phyloP scores from a whole-genome alignment of 495 filamentous ascomycete genomes.

The Trichoderma orchidacearum region DNA sequence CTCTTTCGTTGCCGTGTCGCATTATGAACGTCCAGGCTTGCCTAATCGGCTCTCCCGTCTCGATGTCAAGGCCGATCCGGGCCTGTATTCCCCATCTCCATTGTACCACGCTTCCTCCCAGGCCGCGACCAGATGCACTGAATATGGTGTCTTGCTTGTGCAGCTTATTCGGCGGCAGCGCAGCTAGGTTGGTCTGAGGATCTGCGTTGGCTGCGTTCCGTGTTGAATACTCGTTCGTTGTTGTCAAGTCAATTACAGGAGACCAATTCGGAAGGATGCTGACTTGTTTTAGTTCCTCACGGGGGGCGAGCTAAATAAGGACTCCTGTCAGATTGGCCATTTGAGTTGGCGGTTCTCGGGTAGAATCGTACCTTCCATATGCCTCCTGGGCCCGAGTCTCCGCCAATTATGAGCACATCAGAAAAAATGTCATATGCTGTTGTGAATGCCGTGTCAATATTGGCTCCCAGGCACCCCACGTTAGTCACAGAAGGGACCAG shows the following conservation, averaged over 20 bases:
- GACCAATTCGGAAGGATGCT: slow-evolving; percentile 63
- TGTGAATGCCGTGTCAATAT: slow-evolving; percentile 55
- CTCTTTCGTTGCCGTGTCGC: slow-evolving; percentile 6
- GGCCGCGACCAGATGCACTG: slow-evolving; percentile 42
- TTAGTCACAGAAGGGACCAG: slow-evolving; percentile 33
- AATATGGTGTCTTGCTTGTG: slow-evolving; percentile 37
- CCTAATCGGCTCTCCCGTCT: slow-evolving; percentile 25
- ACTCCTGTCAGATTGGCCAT: too few species aligned
- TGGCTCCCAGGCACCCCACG: slow-evolving; percentile 46
- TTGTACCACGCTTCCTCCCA: slow-evolving; percentile 52
- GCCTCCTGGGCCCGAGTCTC: slow-evolving; percentile 69
- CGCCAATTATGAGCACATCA: slow-evolving; percentile 68
- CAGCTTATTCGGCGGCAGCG: slow-evolving; percentile 6
- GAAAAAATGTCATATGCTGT: slow-evolving; percentile 33
- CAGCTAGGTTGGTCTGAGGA: slow-evolving; percentile 4
- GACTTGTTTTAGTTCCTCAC: slow-evolving; percentile 29
- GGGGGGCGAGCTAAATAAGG: slow-evolving; percentile 17
- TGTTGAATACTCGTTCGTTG: slow-evolving; percentile 20
- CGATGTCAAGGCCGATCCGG: slow-evolving; percentile 41
- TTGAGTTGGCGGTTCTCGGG: too few species aligned
- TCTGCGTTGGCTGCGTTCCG: slow-evolving; percentile 5
- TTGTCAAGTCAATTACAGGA: slow-evolving; percentile 58
- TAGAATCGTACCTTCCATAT: slow-evolving; percentile 52
- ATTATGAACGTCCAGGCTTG: slow-evolving; percentile 29
- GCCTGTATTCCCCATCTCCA: slow-evolving; percentile 60